Percentiles rank a stretch among this genome's conserved stretches.
Evolutionary conservation across 2,329 filamentous ascomycete genomes (phyloP).

Genomic region (Pseudocercospora cruenta): DNA sequence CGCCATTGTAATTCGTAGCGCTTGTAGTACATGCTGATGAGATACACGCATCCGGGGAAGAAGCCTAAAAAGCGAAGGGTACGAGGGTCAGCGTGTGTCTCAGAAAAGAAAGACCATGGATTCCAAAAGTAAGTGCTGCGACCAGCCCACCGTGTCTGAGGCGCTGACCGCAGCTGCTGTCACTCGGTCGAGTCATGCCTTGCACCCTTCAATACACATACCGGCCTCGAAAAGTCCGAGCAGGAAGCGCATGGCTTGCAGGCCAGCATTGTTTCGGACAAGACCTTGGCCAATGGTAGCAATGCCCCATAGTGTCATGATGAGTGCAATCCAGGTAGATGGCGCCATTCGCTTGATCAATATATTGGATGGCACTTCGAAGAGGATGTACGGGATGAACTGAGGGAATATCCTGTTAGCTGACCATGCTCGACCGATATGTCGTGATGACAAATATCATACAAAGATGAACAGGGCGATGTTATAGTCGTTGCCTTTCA

Average conservation of each 20-base stretch:
- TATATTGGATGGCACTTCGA: constrained; percentile 45
- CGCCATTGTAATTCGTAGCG: constrained; percentile 28
- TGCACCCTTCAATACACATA: too few relatives aligned
- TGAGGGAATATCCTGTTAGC: constrained; percentile 17
- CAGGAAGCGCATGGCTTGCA: constrained; percentile 50
- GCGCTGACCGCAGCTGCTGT: too few relatives aligned
- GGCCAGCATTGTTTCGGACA: constrained; percentile 16
- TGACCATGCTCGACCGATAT: not conserved
- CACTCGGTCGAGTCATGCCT: too few relatives aligned
- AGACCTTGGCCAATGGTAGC: constrained; percentile 49
- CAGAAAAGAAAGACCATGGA: too few relatives aligned
- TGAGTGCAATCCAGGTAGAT: constrained; percentile 46
- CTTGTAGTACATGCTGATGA: constrained; percentile 29
- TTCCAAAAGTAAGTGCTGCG: too few relatives aligned
- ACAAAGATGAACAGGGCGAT: constrained; percentile 44
- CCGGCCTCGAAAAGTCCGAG: constrained; percentile 72
- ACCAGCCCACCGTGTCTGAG: too few relatives aligned
- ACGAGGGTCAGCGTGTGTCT: too few relatives aligned
- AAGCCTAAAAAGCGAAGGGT: constrained; percentile 47
- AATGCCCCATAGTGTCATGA: constrained; percentile 60
- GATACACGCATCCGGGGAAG: constrained; percentile 48
- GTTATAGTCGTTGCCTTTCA: constrained; percentile 38
- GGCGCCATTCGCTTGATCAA: constrained; percentile 47
- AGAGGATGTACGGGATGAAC: constrained; percentile 41
- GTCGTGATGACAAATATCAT: not conserved